phyloP scores from a whole-genome alignment of 148 eudicot genomes.

The Salicornia ramosissima region DNA sequence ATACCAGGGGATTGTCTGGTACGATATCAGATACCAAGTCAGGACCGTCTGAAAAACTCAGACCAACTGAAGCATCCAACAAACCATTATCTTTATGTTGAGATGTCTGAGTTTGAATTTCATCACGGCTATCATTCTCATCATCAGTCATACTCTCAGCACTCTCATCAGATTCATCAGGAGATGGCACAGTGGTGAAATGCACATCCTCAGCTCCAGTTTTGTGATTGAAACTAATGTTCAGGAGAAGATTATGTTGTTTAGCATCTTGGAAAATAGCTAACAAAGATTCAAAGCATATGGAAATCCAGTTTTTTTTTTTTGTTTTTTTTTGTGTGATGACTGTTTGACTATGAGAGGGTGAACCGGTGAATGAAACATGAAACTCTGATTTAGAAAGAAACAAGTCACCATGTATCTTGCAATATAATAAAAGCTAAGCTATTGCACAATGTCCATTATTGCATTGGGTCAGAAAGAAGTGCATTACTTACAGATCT shows the following conservation, averaged over 20 bases:
- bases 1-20: conserved; percentile 40
- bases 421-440: not conserved
- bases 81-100: conserved; percentile 19
- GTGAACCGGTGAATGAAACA: not conserved
- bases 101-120: conserved; percentile 18
- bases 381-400: not conserved
- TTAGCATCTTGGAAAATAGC: not conserved
- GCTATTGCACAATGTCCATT: not conserved
- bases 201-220: conserved; percentile 96
- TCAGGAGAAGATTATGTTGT: not conserved
- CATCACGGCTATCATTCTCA: conserved; percentile 21
- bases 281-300: not conserved
- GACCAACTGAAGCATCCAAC: not conserved
- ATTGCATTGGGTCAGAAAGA: conserved; percentile 1
- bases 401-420: not conserved
- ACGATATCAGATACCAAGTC: conserved; percentile 28
- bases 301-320: not conserved
- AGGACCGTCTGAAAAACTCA: conserved; percentile 21
- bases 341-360: not conserved
- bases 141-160: conserved; percentile 23
- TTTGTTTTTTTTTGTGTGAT: not conserved
- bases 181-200: conserved; percentile 45
- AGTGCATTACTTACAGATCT: conserved; percentile 63
- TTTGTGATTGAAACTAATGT: conserved; percentile 82
- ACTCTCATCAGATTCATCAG: conserved; percentile 37